Base-by-base conservation (phyloP, 371 early-diverging fungal species). In the Rhizopus microsporus region DNA sequence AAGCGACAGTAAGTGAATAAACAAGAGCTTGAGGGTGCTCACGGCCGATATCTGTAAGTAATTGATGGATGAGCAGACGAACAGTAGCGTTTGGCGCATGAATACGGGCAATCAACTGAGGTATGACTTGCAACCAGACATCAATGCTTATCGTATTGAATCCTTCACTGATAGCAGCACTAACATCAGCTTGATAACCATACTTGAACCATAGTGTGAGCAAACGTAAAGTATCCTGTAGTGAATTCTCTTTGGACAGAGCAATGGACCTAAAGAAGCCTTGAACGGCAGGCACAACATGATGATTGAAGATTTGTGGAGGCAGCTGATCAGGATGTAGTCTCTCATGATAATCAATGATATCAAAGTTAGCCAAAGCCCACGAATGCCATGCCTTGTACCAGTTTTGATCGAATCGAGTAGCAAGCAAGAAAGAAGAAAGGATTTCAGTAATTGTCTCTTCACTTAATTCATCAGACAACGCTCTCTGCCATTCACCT, bases 311-410 rank as follows among this genome's bases (percentile, higher is more conserved):
- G 4, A 86, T 71, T 23, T 84, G 81, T 6, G 80, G 63, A 4
- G 84, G 82, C 17, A 84, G 63, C 51, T 68, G 69, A n/a, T 74
- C 77, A 3, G 77, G 80, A 51, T 84, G 78, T 16, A 79, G 60
- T 30, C 82, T 75, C 51, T 95, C 93, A 55, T 87, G 85, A 53
- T 84, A 80, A 38, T 88, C 83, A 39, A 96, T 83, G 51, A 91
- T 94, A 54, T 96, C 95, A 67, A 94, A 95, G 69, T 99, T 96
- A 7, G 92, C 88, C 23, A 97, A 74, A 5, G 98, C 98, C 93
- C 95, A 95, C n/a, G 93, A 86, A 65, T 99, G 98, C 98, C 98
- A 98, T 31, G 97, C 96, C 72, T 96, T 97, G 82, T 99, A 97
- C 93, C 94, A 97, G 46, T 92, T 84, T 77, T 84, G 85, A 77